Evolutionary conservation across 176 grass and related monocot genomes (phyloP).

Genomic region (sorghum (Sorghum bicolor)): DNA sequence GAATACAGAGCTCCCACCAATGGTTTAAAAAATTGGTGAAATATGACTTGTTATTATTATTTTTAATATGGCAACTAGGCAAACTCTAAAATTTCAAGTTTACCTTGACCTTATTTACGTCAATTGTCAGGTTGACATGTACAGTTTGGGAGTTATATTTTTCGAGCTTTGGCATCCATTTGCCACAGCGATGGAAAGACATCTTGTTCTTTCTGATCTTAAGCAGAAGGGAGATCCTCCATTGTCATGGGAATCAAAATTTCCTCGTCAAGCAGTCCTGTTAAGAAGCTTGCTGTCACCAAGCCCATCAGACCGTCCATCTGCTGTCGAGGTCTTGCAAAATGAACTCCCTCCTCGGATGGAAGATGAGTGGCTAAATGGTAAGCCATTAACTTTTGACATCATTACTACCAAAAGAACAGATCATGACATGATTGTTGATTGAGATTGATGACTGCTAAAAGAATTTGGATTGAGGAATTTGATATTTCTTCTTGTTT

Average conservation of each 20-base stretch:
- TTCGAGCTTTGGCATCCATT: slow-evolving; percentile 99
- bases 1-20: background rate
- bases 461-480: background rate
- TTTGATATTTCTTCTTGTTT: slow-evolving; percentile 4
- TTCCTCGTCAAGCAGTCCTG: slow-evolving; percentile 60
- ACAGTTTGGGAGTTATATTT: slow-evolving; percentile 95
- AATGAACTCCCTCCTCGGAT: slow-evolving; percentile 85
- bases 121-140: slow-evolving; percentile 87
- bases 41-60: background rate
- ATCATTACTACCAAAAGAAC: slow-evolving; percentile 5
- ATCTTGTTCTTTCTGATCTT: slow-evolving; percentile 94
- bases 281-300: slow-evolving; percentile 57
- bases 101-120: slow-evolving; percentile 5
- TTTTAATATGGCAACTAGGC: background rate
- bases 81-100: background rate
- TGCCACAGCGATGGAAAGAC: slow-evolving; percentile 88
- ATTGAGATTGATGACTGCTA: background rate
- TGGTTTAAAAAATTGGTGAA: background rate
- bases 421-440: background rate
- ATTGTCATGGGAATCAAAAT: slow-evolving; percentile 60
- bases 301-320: slow-evolving; percentile 86
- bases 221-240: slow-evolving; percentile 77
- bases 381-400: slow-evolving; percentile 46
- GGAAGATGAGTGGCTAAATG: slow-evolving; percentile 96
- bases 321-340: slow-evolving; percentile 86